A percentile compares a stretch with the other conserved stretches of the same genome.
Conservation (phyloP, 148 eudicot species). For the Cornus kousa region DNA sequence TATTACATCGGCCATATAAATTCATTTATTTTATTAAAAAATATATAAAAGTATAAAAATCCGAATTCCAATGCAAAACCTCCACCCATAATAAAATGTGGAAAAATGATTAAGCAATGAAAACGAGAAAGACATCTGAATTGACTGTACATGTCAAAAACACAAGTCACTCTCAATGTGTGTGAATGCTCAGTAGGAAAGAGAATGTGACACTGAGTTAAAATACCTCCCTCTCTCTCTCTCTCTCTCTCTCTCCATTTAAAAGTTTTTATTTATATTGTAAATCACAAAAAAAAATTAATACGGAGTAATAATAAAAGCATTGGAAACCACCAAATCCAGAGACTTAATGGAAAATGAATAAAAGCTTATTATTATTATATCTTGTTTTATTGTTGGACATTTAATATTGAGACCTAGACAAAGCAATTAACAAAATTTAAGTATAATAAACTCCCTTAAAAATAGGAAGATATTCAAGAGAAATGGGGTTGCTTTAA, state of each 20-base stretch:
- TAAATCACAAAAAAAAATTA: no score
- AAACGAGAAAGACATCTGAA: conserved; percentile 18
- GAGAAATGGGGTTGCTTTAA: conserved; percentile 6
- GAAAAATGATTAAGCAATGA: conserved; percentile 11
- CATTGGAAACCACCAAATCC: neutral
- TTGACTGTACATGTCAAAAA: conserved; percentile 27
- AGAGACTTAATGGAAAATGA: neutral
- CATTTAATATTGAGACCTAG: neutral
- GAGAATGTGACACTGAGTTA: neutral
- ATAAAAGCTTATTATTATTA: neutral
- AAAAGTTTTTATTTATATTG: no score
- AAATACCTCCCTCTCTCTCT: no score
- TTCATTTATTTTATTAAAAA: no score
- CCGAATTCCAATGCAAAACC: no score
- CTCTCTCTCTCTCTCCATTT: no score
- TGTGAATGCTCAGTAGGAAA: conserved; percentile 4
- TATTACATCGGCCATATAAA: no score
- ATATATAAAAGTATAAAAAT: no score
- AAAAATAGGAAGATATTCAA: conserved; percentile 1
- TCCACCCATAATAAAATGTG: neutral
- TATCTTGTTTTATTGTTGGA: neutral
- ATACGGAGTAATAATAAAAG: neutral
- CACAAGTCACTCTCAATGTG: conserved; percentile 19
- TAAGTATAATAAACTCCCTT: neutral
- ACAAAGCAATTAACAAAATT: neutral